Evolutionary conservation across 1,139 yeast species (phyloP).

Genomic region (Yamadazyma sp.): DNA sequence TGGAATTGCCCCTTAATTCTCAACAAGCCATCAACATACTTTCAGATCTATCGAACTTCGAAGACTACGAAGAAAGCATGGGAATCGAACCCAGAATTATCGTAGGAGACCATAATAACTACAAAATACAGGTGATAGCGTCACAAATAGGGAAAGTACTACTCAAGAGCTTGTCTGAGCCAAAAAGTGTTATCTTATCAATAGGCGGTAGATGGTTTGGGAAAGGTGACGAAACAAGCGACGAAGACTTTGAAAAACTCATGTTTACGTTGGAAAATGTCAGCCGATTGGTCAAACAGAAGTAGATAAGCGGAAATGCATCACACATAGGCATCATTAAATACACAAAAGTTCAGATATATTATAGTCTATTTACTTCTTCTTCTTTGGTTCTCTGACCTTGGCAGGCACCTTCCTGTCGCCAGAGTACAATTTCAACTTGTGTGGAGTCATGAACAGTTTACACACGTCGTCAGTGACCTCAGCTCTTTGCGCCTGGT

Average conservation of each 20-base stretch:
- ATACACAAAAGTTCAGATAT: not conserved
- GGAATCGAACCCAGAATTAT: conserved; percentile 42
- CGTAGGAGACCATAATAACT: conserved; percentile 41
- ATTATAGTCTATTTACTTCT: conserved; percentile 7
- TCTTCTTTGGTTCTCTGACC: conserved; percentile 41
- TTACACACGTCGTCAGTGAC: conserved; percentile 69
- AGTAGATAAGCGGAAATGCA: too few species aligned
- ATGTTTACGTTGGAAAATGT: conserved; percentile 40
- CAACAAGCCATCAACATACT: conserved; percentile 26
- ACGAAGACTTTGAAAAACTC: conserved; percentile 41
- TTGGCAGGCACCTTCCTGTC: conserved; percentile 72
- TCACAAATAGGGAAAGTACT: conserved; percentile 44
- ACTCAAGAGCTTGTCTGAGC: conserved; percentile 22
- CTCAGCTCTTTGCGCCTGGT: conserved; percentile 74
- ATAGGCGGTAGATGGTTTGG: conserved; percentile 49
- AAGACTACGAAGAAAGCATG: conserved; percentile 15
- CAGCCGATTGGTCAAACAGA: conserved; percentile 19
- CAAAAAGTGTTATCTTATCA: conserved; percentile 37
- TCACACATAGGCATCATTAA: too few species aligned
- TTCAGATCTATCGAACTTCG: conserved; percentile 17
- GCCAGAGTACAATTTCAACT: conserved; percentile 69
- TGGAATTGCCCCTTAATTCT: conserved; percentile 41
- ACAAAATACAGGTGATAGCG: conserved; percentile 43
- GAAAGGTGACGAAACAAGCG: conserved; percentile 30
- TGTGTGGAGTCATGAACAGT: conserved; percentile 82